Base-by-base conservation (phyloP, 179 eudicot species). In the Silene coronaria region DNA sequence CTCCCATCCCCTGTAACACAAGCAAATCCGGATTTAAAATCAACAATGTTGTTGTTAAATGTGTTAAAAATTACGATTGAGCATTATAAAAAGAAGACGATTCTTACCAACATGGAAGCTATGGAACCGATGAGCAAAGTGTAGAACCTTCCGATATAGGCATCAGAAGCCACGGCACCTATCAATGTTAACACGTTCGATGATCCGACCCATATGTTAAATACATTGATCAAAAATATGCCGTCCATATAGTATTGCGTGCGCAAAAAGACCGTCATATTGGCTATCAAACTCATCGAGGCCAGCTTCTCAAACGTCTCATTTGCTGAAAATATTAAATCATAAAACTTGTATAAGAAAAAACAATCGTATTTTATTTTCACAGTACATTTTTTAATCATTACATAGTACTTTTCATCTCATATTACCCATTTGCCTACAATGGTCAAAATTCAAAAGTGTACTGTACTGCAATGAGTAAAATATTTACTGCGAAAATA, bases 231-330 rank as follows among this genome's bases (percentile, higher is more conserved):
- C 71, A 88, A 73, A 12, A 81, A 22, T 76, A 91, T 75, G 4
- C 91, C 92, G 17, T 71, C 80, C 84, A 91, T 71, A 82, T 91
- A 85, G 82, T 90, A 91, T 67, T 85, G 79, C 3, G 84, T 85
- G 0, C 80, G 78, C 38, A 91, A 75, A 80, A 87, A 91, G 60
- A 90, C 85, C 1, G 91, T 90, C 59, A 90, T 74, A 64, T 90
- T 90, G 0, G 88, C 82, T 16, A 87, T 78, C 83, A 91, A 80
- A 76, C 95, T 88, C 92, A 91, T 85, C 26, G 97, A 87, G 4
- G 97, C 95, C 83, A 91, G 24, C 72, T 88, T 91, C 85, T 91
- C 97, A 63, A 90, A 91, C 9, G 97, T 78, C 70, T 90, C 95
- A 64, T 90, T 90, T 0, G 87, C 97, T 91, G 64, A 14, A 59